A percentile compares a stretch with the other conserved stretches of the same genome.
Conservation (phyloP, 2,329 filamentous ascomycete genomes). For the Arthrocladium fulminans region DNA sequence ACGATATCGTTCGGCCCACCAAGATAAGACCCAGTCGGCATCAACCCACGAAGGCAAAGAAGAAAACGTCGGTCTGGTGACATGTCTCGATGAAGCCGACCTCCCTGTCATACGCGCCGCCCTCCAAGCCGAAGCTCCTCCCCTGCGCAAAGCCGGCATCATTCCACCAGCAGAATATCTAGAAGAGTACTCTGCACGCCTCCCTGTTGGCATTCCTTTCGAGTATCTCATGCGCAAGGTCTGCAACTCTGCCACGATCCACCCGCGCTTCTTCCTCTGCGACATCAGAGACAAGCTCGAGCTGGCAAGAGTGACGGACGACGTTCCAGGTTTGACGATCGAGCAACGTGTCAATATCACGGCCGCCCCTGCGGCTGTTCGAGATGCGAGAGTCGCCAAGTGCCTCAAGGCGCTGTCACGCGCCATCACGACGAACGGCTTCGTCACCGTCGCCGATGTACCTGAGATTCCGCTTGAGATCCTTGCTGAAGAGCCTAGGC, state of each 20-base stretch:
- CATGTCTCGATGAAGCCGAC: conserved; percentile 65
- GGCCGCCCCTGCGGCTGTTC: conserved; percentile 52
- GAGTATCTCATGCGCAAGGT: conserved; percentile 72
- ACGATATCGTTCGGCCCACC: conserved; percentile 64
- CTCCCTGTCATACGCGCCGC: conserved; percentile 52
- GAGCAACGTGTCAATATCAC: conserved; percentile 68
- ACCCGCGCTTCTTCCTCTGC: conserved; percentile 63
- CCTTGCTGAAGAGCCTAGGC: conserved; percentile 50
- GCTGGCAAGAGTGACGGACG: conserved; percentile 67
- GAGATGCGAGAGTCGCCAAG: conserved; percentile 32
- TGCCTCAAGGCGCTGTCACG: conserved; percentile 57
- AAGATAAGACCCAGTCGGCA: conserved; percentile 32
- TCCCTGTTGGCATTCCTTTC: conserved; percentile 71
- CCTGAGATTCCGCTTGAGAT: conserved; percentile 61
- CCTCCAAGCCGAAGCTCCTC: conserved; percentile 55
- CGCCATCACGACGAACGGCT: conserved; percentile 58
- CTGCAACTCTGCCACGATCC: conserved; percentile 56
- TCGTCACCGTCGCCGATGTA: conserved; percentile 64
- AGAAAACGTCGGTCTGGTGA: conserved; percentile 60
- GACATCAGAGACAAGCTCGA: conserved; percentile 52
- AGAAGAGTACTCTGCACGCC: conserved; percentile 70
- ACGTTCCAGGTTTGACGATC: conserved; percentile 56
- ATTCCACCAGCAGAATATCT: conserved; percentile 62
- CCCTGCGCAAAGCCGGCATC: conserved; percentile 63
- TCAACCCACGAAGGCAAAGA: conserved; percentile 9